phyloP scores from a whole-genome alignment of 192 early-diverging fungal species.

The Entomortierella parvispora region DNA sequence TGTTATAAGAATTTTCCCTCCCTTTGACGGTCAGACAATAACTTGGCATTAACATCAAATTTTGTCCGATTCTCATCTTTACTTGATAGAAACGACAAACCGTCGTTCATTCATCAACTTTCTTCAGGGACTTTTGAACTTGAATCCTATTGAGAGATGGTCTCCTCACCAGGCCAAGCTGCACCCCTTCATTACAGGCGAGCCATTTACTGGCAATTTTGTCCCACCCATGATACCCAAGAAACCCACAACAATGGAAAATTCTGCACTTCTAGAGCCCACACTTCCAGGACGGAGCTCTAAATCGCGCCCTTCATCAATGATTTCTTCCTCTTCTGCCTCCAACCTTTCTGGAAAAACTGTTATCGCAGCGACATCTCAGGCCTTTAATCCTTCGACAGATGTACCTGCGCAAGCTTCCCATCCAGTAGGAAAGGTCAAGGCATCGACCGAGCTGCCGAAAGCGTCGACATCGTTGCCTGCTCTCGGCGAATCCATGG shows the following conservation, averaged over 20 bases:
- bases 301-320: constrained; percentile 21
- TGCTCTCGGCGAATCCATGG: background rate
- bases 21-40: too few species aligned
- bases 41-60: background rate
- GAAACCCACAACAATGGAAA: constrained; percentile 37
- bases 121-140: constrained; percentile 84
- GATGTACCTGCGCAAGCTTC: too few species aligned
- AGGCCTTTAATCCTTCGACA: too few species aligned
- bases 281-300: constrained; percentile 28
- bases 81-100: constrained; percentile 71
- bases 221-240: constrained; percentile 62
- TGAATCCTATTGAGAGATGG: constrained; percentile 95
- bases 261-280: constrained; percentile 35
- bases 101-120: constrained; percentile 91
- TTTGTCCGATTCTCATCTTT: background rate
- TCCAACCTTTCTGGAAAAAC: background rate
- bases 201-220: constrained; percentile 78
- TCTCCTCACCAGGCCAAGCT: constrained; percentile 92
- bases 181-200: constrained; percentile 97
- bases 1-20: constrained; percentile 18
- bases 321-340: constrained; percentile 15
- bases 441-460: background rate
- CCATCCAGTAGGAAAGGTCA: background rate
- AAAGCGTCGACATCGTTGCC: background rate
- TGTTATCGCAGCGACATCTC: too few species aligned